Conservation (phyloP, 805 yeast genomes). For the Saturnispora ahearnii region DNA sequence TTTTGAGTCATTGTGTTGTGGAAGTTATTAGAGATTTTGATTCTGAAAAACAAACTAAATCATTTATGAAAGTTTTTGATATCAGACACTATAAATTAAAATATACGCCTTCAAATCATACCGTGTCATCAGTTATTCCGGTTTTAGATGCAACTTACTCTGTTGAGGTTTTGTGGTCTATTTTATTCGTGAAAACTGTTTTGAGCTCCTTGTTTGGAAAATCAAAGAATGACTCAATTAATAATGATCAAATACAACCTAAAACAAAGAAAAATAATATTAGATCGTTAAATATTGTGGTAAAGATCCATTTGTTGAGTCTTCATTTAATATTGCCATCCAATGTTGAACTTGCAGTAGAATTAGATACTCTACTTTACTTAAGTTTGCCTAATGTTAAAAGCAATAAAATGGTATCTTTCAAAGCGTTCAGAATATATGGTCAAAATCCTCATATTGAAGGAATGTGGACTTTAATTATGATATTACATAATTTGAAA, state of each 20-base stretch:
- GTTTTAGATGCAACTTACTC: slow-evolving; percentile 21
- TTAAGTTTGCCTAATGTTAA: slow-evolving; percentile 12
- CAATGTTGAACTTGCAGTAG: slow-evolving; percentile 22
- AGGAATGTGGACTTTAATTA: slow-evolving; percentile 22
- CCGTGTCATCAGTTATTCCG: slow-evolving; percentile 20
- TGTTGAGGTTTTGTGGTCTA: slow-evolving; percentile 26
- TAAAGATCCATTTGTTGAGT: slow-evolving; percentile 20
- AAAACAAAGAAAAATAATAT: background rate
- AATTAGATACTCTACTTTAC: slow-evolving; percentile 22
- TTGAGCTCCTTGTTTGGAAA: slow-evolving; percentile 5
- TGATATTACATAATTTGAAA: slow-evolving; percentile 17
- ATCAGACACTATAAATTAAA: slow-evolving; percentile 11
- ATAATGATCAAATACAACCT: background rate
- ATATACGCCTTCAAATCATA: slow-evolving; percentile 12
- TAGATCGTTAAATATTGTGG: slow-evolving; percentile 10
- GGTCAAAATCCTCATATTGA: slow-evolving; percentile 22
- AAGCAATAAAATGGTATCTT: slow-evolving; percentile 12
- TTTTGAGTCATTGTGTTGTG: slow-evolving; percentile 8
- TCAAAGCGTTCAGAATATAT: slow-evolving; percentile 22
- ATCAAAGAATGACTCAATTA: background rate
- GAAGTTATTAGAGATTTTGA: slow-evolving; percentile 19
- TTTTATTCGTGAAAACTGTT: slow-evolving; percentile 20
- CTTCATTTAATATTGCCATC: slow-evolving; percentile 21
- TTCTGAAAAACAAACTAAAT: slow-evolving; percentile 7
- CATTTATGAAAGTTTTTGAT: slow-evolving; percentile 11